Percentiles rank a stretch among this genome's conserved stretches.
phyloP scores from a whole-genome alignment of 148 eudicot genomes.

The Selenicereus undatus region DNA sequence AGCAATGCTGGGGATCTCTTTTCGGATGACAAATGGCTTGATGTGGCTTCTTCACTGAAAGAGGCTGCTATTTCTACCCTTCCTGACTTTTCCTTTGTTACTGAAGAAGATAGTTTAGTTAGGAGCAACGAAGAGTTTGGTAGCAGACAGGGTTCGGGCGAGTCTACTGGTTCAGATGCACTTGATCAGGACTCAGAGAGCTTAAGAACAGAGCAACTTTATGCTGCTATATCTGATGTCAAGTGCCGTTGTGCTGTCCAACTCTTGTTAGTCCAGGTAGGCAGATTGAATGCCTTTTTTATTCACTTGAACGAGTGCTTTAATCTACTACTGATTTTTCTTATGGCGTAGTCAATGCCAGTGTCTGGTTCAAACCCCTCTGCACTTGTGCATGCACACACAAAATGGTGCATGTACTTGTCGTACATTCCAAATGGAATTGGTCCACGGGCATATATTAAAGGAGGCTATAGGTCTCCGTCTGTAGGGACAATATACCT shows the following conservation, averaged over 20 bases:
- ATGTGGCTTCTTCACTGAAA: conserved; percentile 72
- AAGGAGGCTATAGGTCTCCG: not conserved
- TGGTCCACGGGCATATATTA: not conserved
- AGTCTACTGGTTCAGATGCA: conserved; percentile 30
- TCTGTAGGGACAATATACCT: not conserved
- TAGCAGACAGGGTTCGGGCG: conserved; percentile 38
- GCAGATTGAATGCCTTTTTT: not conserved
- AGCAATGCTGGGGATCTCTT: conserved; percentile 93
- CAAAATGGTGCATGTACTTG: no score
- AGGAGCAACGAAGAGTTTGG: conserved; percentile 42
- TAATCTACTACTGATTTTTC: not conserved
- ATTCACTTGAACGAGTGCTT: not conserved
- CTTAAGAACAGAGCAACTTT: conserved; percentile 43
- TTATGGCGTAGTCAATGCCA: not conserved
- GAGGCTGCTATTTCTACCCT: conserved; percentile 76
- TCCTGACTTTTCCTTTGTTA: conserved; percentile 71
- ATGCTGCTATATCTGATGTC: conserved; percentile 72
- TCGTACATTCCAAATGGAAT: not conserved
- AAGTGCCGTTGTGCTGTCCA: conserved; percentile 91
- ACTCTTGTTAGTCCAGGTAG: conserved; percentile 91
- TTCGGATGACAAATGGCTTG: conserved; percentile 85
- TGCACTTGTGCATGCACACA: not conserved
- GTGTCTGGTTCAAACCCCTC: not conserved
- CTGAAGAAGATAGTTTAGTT: conserved; percentile 33
- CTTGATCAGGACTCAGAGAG: conserved; percentile 50